Conservation (phyloP, 2,329 filamentous ascomycete species). For the Exophiala mesophila region DNA sequence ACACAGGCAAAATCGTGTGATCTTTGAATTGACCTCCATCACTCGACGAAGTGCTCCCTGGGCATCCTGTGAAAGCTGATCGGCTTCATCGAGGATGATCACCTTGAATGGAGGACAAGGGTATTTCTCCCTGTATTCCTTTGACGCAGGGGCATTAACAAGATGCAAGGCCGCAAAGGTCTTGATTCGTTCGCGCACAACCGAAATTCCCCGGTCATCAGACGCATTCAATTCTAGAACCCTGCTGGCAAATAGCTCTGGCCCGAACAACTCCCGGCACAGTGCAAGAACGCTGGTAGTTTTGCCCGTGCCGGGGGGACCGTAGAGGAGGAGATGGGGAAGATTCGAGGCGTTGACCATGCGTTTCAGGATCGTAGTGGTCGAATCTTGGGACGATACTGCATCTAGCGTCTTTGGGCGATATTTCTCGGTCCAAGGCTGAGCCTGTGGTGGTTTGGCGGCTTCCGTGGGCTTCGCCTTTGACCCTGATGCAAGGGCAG, state of each 20-base stretch:
- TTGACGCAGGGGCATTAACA: slow-evolving; percentile 20
- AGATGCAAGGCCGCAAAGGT: slow-evolving; percentile 68
- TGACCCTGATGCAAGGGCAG: slow-evolving; percentile 58
- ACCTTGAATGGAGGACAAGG: slow-evolving; percentile 98
- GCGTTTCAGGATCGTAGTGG: slow-evolving; percentile 83
- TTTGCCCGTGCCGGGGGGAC: slow-evolving; percentile 94
- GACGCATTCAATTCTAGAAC: slow-evolving; percentile 99
- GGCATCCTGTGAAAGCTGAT: slow-evolving; percentile 98
- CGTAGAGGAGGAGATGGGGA: slow-evolving; percentile 99
- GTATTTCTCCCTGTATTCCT: slow-evolving; percentile 56
- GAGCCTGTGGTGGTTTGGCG: slow-evolving; percentile 64
- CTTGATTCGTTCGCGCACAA: slow-evolving; percentile 97
- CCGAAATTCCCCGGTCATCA: slow-evolving; percentile 94
- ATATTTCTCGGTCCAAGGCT: slow-evolving; percentile 86
- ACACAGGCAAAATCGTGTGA: slow-evolving; percentile 93
- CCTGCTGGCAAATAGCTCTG: slow-evolving; percentile 83
- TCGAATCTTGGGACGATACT: slow-evolving; percentile 96
- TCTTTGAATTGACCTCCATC: slow-evolving; percentile 97
- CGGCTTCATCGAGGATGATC: slow-evolving; percentile 90
- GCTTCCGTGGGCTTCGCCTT: slow-evolving; percentile 59
- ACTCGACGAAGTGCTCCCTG: slow-evolving; percentile 87
- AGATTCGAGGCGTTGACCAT: slow-evolving; percentile 95
- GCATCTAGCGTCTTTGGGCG: slow-evolving; percentile 90
- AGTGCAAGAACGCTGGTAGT: slow-evolving; percentile 96
- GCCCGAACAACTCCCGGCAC: slow-evolving; percentile 94